A percentile compares a stretch with the other conserved stretches of the same genome.
Conservation (phyloP, 345 rosid genomes). For the Salix suchowensis region DNA sequence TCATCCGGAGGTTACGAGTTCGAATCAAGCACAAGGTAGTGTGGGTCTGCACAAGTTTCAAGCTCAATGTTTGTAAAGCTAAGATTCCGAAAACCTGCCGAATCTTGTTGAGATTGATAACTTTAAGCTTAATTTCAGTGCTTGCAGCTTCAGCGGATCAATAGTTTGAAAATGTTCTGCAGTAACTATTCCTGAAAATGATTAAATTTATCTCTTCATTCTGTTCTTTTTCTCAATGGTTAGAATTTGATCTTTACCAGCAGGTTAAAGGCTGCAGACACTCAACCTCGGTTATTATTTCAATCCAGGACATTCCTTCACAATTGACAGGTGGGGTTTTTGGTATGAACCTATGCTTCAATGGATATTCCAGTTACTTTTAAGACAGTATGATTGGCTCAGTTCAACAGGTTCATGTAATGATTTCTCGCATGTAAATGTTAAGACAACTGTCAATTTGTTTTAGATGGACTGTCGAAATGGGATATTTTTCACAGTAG, state of each 20-base stretch:
- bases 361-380: background rate
- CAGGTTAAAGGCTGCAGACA: background rate
- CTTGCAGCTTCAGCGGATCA: no score
- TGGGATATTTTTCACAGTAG: constrained; percentile 34
- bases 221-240: background rate
- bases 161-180: no score
- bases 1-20: no score
- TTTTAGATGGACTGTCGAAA: background rate
- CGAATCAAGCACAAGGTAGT: no score
- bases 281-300: no score
- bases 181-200: background rate
- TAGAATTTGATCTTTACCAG: background rate
- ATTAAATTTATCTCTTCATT: background rate
- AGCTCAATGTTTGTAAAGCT: no score
- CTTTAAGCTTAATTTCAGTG: no score
- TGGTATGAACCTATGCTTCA: background rate
- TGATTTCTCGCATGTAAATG: no score
- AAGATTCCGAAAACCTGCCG: no score
- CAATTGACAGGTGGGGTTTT: constrained; percentile 1
- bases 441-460: background rate
- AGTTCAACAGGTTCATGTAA: no score
- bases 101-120: no score
- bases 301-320: background rate
- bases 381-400: background rate
- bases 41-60: no score